A percentile compares a stretch with the other conserved stretches of the same genome.
phyloP scores from a whole-genome alignment of 495 filamentous ascomycete genomes.

The Pyronema domesticum region DNA sequence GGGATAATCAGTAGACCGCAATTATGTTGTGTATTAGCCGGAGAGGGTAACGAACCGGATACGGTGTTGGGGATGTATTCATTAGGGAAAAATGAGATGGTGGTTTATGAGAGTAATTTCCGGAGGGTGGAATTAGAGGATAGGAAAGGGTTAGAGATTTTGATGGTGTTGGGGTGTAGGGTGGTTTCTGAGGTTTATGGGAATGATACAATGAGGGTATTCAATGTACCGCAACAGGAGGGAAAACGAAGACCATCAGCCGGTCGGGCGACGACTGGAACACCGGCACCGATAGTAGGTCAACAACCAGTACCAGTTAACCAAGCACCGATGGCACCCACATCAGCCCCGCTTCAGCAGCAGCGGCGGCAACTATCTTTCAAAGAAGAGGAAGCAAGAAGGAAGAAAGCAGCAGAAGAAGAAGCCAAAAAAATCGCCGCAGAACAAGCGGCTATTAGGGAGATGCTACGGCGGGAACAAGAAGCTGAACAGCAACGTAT shows the following conservation, averaged over 20 bases:
- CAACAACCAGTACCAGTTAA: background rate
- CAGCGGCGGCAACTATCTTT: background rate
- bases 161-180: constrained; percentile 61
- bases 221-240: constrained; percentile 35
- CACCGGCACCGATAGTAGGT: constrained; percentile 2
- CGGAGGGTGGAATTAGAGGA: constrained; percentile 85
- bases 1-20: constrained; percentile 42
- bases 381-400: constrained; percentile 27
- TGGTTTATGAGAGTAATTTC: constrained; percentile 83
- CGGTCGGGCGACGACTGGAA: constrained; percentile 8
- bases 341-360: background rate
- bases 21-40: constrained; percentile 17
- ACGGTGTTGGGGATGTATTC: constrained; percentile 76
- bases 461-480: constrained; percentile 54
- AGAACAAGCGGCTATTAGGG: constrained; percentile 38
- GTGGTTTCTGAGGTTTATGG: constrained; percentile 82
- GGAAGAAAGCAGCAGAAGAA: constrained; percentile 42
- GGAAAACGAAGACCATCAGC: constrained; percentile 30
- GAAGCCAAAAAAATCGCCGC: constrained; percentile 18
- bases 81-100: constrained; percentile 36
- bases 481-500: constrained; percentile 58
- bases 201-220: constrained; percentile 45
- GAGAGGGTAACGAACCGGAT: constrained; percentile 52
- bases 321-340: background rate
- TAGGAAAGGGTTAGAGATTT: constrained; percentile 79